Evolutionary conservation across 2,329 filamentous ascomycete genomes (phyloP), one percentile per base, ranked within the genome.

Genomic region (Metarhizium brunneum): DNA sequence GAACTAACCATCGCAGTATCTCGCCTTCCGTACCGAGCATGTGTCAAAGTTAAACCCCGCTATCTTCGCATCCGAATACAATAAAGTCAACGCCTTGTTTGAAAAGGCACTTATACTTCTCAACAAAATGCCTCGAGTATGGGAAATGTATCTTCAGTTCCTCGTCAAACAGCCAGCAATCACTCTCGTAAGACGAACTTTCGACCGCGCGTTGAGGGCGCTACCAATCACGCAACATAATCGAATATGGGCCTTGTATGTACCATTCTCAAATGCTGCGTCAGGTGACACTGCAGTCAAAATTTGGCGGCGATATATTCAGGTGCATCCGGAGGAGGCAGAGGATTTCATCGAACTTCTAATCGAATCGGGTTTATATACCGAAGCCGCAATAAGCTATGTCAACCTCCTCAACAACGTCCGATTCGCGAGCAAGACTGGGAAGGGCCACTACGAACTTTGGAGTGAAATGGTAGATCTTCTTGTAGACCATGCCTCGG

Each of bases 391-490:
- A 55, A 87, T 87, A 69, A 86, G 87, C 62, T 99, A 96, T 71
- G 95, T 97, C 68, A 84, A 90, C 50, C 86, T 97, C 53, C 80
- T 99, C 64, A 92, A 97, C 75, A 92, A 96, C 64, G 83, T 88
- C 3, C 85, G 85, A 40, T 97, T 99, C 72, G 83, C 85, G 67
- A 97, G 92, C 73, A 96, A 95, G 72, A 85, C 94, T 62, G 89
- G 89, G 57, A 96, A 96, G 72, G 92, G 94, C 0, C 90, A 92
- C 59, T 99, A 95, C 68, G 91, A 99, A 70, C 80, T 99, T 51
- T 99, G 94, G 94, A 94, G 85, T 60, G 94, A 99, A 69, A 95
- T 99, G 90, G 86, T 97, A 40, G 94, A 99, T 65, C 71, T 97
- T 60, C 77, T 99, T 49, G 95, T 99, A 47, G 88, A 88, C 57